Conservation (phyloP, 192 early-diverging fungal genomes). For the Backusella australiensis region DNA sequence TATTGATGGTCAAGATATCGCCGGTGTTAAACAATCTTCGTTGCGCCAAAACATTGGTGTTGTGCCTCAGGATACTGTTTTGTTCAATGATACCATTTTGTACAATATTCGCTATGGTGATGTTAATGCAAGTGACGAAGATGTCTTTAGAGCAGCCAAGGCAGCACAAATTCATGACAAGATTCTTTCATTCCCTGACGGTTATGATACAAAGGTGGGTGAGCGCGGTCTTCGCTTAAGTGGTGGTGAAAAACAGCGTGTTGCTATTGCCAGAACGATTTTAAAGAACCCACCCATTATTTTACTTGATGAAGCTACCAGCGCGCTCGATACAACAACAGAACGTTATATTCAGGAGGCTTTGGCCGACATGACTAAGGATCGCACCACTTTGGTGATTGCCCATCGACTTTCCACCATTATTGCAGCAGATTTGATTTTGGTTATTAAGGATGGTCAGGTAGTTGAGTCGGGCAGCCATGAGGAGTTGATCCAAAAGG, state of each 20-base stretch:
- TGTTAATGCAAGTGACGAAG: slow-evolving; percentile 61
- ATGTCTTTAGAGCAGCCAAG: slow-evolving; percentile 67
- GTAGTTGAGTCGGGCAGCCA: slow-evolving; percentile 85
- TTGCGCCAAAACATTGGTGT: slow-evolving; percentile 85
- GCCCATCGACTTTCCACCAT: slow-evolving; percentile 87
- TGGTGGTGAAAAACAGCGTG: slow-evolving; percentile 90
- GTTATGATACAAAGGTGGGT: slow-evolving; percentile 59
- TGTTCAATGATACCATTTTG: slow-evolving; percentile 92
- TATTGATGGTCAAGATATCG: slow-evolving; percentile 84
- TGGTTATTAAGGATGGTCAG: slow-evolving; percentile 78
- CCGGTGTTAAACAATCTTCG: slow-evolving; percentile 61
- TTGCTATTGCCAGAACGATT: slow-evolving; percentile 82
- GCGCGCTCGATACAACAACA: slow-evolving; percentile 74
- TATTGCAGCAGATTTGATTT: slow-evolving; percentile 78
- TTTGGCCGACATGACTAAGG: slow-evolving; percentile 66
- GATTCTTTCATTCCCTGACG: slow-evolving; percentile 74
- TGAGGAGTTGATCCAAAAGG: slow-evolving; percentile 58
- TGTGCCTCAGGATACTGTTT: slow-evolving; percentile 92
- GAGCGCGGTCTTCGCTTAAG: slow-evolving; percentile 75
- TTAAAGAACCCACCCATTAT: slow-evolving; percentile 65
- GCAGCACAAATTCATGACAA: slow-evolving; percentile 81
- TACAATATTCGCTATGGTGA: slow-evolving; percentile 94
- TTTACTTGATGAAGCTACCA: slow-evolving; percentile 88
- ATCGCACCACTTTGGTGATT: slow-evolving; percentile 86
- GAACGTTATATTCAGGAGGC: slow-evolving; percentile 82